Base-by-base conservation (phyloP, 148 eudicot genomes). In the Heliamphora exappendiculata region DNA sequence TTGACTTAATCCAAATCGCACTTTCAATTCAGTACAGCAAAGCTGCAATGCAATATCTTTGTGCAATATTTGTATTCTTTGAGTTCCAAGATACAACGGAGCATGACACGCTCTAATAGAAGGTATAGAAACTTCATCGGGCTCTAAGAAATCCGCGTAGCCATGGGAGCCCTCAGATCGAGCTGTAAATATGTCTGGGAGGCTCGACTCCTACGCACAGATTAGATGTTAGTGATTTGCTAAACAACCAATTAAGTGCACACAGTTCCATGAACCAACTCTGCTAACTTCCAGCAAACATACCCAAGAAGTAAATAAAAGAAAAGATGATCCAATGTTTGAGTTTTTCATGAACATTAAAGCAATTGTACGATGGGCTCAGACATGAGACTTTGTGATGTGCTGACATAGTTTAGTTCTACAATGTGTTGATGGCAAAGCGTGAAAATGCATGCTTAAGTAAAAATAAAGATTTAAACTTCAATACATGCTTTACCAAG, bases 121-220 rank as follows among this genome's bases (percentile, higher is more conserved):
- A 67, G 87, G 47, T 76, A 89, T 57, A 45, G 87, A 84, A 73
- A 91, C 79, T 54, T 82, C 84, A 73, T 90, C 90, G 68, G 89
- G 93, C 57, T 78, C 82, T 67, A 91, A 73, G 81, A 85, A 90
- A 28, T 78, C 80, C 63, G 83, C 54, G 53, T 60, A 76, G 65
- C 75, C 80, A 73, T 73, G 78, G 67, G 79, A 81, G 76, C 82
- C 79, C 72, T 82, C 88, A 45, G 86, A 66, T 70, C 75, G 29
- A 26, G 73, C 76, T 72, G 78, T 78, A 74, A 89, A 78, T 67
- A 87, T 64, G 63, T 91, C 89, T 54, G 96, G 96, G 34, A 89
- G 96, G 86, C 93, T 93, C 0, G 98, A 93, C 83, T 95, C 99
- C 99, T 95, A 85, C 81, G 79, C 65, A 39, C 83, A 59, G 79